Base-by-base conservation (phyloP, 148 eudicot species). In the Chenopodium formosanum region DNA sequence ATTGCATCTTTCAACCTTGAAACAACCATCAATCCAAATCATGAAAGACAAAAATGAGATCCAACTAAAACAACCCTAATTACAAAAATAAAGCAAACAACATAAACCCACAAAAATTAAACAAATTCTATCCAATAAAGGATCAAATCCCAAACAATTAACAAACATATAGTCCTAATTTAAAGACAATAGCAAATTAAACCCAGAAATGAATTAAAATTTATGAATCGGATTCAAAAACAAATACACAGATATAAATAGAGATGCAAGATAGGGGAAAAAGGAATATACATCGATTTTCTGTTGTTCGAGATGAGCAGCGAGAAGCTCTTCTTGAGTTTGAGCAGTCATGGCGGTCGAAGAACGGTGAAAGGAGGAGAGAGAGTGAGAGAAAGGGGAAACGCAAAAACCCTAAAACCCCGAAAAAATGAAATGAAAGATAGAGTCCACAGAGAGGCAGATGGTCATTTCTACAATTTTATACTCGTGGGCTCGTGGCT, bases 281-380 rank as follows among this genome's bases (percentile, higher is more conserved):
- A 20, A 13, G 70, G 63, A 16, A 14, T 20, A 80, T 90, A 91
- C 94, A 75, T 90, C 83, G 83, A 89, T 83, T 81, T 87, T 88
- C 70, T 91, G 91, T 48, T 91, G 88, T 34, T 91, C 90, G 58
- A 93, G 93, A 9, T 89, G 92, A 53, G 89, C 89, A 53, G 94
- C 97, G 46, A 93, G 88, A 68, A 93, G 87, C 63, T 93, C 93
- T 80, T 93, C 97, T 50, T 90, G 94, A 0, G 93, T 88, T 69
- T 89, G 94, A 76, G 94, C 94, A 89, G 97, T 89, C 94, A 91
- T 93, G 82, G 78, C 78, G 64, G 70, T 40, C 27, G 62, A 34
- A 7, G 78, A 70, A 70, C 34, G 70, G 34, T 44, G 70, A 73
- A 17, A 23, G 31, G 2, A 20, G 27, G 79, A 52, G 53, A 52